Evolutionary conservation across 176 grass and related monocot species (phyloP).

Genomic region (Zea mays): DNA sequence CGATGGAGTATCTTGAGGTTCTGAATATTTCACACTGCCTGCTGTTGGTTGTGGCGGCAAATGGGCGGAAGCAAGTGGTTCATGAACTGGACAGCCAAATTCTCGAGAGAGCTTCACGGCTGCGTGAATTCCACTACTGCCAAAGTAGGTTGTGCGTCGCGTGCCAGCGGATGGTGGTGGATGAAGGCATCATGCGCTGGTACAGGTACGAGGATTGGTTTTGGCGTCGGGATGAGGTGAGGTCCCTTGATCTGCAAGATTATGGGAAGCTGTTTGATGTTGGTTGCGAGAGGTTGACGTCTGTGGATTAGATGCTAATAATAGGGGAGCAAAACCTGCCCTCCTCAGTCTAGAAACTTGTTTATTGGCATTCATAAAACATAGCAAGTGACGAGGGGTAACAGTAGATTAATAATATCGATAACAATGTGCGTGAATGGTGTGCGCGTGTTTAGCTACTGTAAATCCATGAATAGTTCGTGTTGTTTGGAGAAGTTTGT

Average conservation of each 20-base stretch:
- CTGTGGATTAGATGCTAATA: constrained; percentile 50
- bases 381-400: constrained; percentile 31
- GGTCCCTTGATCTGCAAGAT: constrained; percentile 73
- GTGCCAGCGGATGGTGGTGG: constrained; percentile 80
- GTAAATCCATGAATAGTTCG: constrained; percentile 45
- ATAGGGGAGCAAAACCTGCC: constrained; percentile 10
- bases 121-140: constrained; percentile 76
- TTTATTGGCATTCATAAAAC: constrained; percentile 34
- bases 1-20: constrained; percentile 65
- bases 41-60: constrained; percentile 44
- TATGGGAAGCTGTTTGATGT: constrained; percentile 83
- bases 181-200: constrained; percentile 97
- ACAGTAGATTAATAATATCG: constrained; percentile 36
- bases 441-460: constrained; percentile 32
- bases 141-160: constrained; percentile 60
- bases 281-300: constrained; percentile 62
- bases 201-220: constrained; percentile 88
- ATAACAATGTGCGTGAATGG: constrained; percentile 35
- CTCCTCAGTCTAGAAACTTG: constrained; percentile 40
- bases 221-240: constrained; percentile 86
- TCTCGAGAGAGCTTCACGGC: constrained; percentile 51
- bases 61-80: constrained; percentile 63
- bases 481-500: constrained; percentile 33
- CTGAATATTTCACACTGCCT: constrained; percentile 94
- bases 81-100: constrained; percentile 60